Conservation (phyloP, 2,329 filamentous ascomycete species). For the Zelopaecilomyces penicillatus region DNA sequence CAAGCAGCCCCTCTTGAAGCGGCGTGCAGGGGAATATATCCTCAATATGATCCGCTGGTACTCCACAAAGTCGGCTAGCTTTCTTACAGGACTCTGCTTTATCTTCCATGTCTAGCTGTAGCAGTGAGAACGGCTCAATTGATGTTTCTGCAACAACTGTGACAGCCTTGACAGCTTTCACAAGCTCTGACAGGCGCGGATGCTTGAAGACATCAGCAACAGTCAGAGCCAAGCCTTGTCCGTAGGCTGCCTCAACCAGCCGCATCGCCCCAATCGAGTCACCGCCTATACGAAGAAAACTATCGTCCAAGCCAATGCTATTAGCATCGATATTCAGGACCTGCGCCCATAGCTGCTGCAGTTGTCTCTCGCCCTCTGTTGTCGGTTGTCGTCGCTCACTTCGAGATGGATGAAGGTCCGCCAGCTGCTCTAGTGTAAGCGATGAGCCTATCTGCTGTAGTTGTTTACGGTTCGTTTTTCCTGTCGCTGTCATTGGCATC, state of each 20-base stretch:
- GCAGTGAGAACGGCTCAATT: neutral
- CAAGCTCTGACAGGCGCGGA: slow-evolving; percentile 4
- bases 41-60: slow-evolving; percentile 7
- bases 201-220: slow-evolving; percentile 30
- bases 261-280: slow-evolving; percentile 18
- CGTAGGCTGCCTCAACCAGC: slow-evolving; percentile 30
- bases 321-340: slow-evolving; percentile 4
- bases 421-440: neutral
- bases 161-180: neutral
- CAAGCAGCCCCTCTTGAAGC: slow-evolving; percentile 14
- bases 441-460: slow-evolving; percentile 4
- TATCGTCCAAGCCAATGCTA: slow-evolving; percentile 6
- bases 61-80: slow-evolving; percentile 9
- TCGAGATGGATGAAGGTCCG: neutral
- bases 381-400: neutral
- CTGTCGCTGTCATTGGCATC: slow-evolving; percentile 8
- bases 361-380: neutral
- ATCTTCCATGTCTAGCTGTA: neutral
- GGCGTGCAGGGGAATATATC: slow-evolving; percentile 16
- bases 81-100: neutral
- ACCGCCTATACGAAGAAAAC: slow-evolving; percentile 9
- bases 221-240: slow-evolving; percentile 25
- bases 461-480: slow-evolving; percentile 11
- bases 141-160: neutral
- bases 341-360: slow-evolving; percentile 8